Percentiles rank a stretch among this genome's conserved stretches.
These are phyloP conservation scores for Quercus phellos DNA, from an alignment of 331 rosid species.

Conservation along the genomic window DNA sequence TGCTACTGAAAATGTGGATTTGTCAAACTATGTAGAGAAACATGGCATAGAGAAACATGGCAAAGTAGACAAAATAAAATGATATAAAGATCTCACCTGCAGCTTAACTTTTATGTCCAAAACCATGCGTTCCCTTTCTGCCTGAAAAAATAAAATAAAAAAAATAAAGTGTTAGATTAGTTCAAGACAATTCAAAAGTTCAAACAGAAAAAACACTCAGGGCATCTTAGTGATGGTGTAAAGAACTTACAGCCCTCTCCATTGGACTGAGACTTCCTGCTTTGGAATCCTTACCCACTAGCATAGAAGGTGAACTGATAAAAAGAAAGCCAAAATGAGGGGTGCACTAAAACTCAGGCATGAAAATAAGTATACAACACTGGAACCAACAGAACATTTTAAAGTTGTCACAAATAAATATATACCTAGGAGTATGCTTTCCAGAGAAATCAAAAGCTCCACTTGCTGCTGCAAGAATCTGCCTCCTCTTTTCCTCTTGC, in stretches of 20 bases:
- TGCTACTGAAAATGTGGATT: background rate
- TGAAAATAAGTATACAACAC: conserved; percentile 9
- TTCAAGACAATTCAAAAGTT: conserved; percentile 3
- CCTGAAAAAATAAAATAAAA: conserved; percentile 45
- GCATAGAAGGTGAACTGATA: conserved; percentile 50
- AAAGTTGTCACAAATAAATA: conserved; percentile 14
- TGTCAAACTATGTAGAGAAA: background rate
- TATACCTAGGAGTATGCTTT: conserved; percentile 75
- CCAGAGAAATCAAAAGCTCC: conserved; percentile 78
- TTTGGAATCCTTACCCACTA: conserved; percentile 61
- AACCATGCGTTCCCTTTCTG: conserved; percentile 97
- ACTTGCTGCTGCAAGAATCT: conserved; percentile 76
- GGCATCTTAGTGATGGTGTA: conserved; percentile 12
- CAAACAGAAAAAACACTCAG: background rate
- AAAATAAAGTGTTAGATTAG: background rate
- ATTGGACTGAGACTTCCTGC: conserved; percentile 74
- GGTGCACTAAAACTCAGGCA: conserved; percentile 16
- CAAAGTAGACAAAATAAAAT: background rate
- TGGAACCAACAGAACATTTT: background rate
- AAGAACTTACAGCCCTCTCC: conserved; percentile 89
- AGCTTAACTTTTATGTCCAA: conserved; percentile 95
- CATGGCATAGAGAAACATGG: background rate
- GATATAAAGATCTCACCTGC: conserved; percentile 56
- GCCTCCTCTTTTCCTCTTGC: conserved; percentile 88
- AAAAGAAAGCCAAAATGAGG: conserved; percentile 18